These are phyloP conservation scores for Solanum aculeatissimum DNA, from an alignment of 305 asterid genomes.

Conservation along the genomic window DNA sequence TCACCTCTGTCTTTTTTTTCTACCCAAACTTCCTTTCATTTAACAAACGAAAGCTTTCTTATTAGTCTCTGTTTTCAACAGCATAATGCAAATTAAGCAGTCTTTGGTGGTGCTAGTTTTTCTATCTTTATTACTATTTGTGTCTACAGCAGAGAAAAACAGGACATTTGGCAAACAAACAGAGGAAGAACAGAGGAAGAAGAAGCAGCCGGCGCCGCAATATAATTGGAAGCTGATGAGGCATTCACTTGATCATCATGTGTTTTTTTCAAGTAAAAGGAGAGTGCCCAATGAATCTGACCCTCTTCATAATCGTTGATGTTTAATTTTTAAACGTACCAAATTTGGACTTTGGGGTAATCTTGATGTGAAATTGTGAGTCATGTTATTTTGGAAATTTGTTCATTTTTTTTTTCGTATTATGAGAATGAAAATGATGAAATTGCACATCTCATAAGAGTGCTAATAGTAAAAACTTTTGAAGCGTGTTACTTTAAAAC, in stretches of 20 bases:
- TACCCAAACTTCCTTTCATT: neutral
- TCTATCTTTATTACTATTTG: constrained; percentile 10
- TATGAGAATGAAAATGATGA: neutral
- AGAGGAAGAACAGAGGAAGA: neutral
- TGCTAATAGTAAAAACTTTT: too few relatives aligned
- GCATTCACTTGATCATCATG: constrained; percentile 16
- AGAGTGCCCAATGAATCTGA: constrained; percentile 64
- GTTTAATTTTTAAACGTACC: neutral
- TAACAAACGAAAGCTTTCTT: neutral
- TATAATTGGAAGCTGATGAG: constrained; percentile 1
- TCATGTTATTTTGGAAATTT: neutral
- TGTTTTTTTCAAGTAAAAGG: constrained; percentile 37
- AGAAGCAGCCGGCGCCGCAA: neutral
- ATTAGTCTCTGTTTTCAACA: neutral
- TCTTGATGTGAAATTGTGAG: neutral
- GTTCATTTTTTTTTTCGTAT: neutral
- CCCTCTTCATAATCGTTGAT: constrained; percentile 74
- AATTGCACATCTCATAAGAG: neutral
- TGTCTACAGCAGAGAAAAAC: constrained; percentile 17
- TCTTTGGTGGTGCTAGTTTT: constrained; percentile 7
- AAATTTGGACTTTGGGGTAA: neutral
- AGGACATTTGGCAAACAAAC: neutral
- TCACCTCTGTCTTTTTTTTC: neutral
- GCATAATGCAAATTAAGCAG: constrained; percentile 14
- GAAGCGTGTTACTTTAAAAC: too few relatives aligned